Evolutionary conservation across 2,329 filamentous ascomycete genomes (phyloP), one percentile per base, ranked within the genome.

Genomic region (Aspergillus viridinutans): DNA sequence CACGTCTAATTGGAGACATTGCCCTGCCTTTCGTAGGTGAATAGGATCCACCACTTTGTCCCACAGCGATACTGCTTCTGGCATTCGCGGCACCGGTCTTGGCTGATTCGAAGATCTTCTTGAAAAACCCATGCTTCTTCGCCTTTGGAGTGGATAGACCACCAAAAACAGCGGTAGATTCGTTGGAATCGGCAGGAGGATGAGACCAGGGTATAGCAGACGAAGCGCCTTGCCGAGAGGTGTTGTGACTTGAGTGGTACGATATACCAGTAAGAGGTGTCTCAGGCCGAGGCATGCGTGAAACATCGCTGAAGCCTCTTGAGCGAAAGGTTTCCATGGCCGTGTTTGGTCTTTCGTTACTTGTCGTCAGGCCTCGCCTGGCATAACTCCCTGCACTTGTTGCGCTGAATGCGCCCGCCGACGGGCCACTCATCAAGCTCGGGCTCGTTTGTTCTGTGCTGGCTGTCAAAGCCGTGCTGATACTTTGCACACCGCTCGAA

Each of bases 311-410:
- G 55, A 73, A 70, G 4, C 70, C 76, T 54, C 72, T 69, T 12
- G 72, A 72, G 25, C 74, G 70, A 48, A 72, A 67, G 9, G 72
- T 70, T 57, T 74, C 73, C 49, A 74, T 69, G 17, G 76, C 73
- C 20, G 77, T 80, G 74, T 67, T 80, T 51, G 67, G 80, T 70
- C 73, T 78, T 70, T 73, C 70, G 32, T 66, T 62, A 23, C 12
- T 47, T 32, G 60, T 64, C 52, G 56, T 70, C 53, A 73, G 74
- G 62, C 87, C 88, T 68, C 90, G 89, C 59, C 92, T 85, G 29
- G 92, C 92, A 62, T 95, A 85, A 74, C 93, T 97, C 54, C 92
- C 94, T 17, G 94, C 94, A 74, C 94, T 97, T 17, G 94, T 97
- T 52, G 92, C 90, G 72, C 93, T 97, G 74, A 97, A 91, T 12